Conservation (phyloP, 495 filamentous ascomycete species). For the Pyrenopolyporus hunteri region DNA sequence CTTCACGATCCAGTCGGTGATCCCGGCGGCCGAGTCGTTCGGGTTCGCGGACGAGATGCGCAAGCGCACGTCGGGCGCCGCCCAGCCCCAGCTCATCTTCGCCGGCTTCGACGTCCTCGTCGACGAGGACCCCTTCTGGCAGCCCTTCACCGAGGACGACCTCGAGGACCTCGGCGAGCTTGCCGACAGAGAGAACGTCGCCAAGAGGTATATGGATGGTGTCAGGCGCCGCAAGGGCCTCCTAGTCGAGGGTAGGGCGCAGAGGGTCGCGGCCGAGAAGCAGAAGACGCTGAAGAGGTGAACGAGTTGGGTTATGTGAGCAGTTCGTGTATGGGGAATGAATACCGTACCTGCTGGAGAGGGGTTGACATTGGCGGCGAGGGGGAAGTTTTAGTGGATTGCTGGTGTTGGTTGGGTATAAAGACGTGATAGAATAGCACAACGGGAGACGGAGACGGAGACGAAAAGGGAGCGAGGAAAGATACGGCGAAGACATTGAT, state of each 20-base stretch:
- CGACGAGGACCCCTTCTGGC: slow-evolving; percentile 96
- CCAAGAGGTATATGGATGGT: slow-evolving; percentile 91
- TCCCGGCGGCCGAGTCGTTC: slow-evolving; percentile 93
- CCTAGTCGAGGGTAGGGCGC: slow-evolving; percentile 71
- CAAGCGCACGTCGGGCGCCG: slow-evolving; percentile 88
- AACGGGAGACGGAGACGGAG: no score
- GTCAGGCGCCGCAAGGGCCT: slow-evolving; percentile 86
- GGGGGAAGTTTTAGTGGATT: no score
- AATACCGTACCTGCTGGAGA: no score
- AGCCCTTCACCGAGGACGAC: slow-evolving; percentile 94
- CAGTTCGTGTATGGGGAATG: neutral
- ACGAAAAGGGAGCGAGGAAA: no score
- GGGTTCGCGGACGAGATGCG: slow-evolving; percentile 96
- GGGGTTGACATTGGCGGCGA: no score
- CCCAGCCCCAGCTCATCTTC: slow-evolving; percentile 91
- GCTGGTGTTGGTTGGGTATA: no score
- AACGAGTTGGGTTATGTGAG: neutral
- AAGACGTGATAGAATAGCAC: no score
- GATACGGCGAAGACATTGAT: no score
- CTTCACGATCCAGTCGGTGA: slow-evolving; percentile 84
- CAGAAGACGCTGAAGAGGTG: slow-evolving; percentile 98
- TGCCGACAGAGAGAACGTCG: slow-evolving; percentile 92
- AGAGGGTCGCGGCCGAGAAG: slow-evolving; percentile 83
- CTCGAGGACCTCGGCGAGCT: slow-evolving; percentile 94
- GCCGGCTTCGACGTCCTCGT: slow-evolving; percentile 82